Evolutionary conservation across 257 asterid species (phyloP).

Genomic region (Nicotiana tabacum): DNA sequence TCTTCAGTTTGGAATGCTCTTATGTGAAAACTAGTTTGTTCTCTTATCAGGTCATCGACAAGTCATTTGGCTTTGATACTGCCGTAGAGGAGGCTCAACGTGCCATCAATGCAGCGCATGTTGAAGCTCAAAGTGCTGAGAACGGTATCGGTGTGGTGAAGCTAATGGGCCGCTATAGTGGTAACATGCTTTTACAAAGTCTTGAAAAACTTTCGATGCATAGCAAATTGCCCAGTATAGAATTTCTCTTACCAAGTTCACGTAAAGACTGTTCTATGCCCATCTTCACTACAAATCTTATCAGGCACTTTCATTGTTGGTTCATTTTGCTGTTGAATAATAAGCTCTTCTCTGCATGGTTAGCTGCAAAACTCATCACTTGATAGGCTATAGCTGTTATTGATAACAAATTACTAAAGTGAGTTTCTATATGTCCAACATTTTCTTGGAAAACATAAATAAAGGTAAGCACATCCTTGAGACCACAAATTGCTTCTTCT

Average conservation of each 20-base stretch:
- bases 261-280: not conserved
- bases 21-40: conserved; percentile 2
- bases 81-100: conserved; percentile 97
- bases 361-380: not conserved
- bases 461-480: not conserved
- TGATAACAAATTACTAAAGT: not conserved
- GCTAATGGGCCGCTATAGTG: conserved; percentile 92
- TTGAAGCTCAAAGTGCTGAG: conserved; percentile 90
- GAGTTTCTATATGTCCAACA: not conserved
- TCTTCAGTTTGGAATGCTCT: conserved; percentile 1
- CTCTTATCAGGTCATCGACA: conserved; percentile 70
- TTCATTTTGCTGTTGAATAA: not conserved
- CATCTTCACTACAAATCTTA: not conserved
- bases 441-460: not conserved
- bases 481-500: not conserved
- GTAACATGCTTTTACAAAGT: conserved; percentile 34
- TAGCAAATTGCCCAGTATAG: not conserved
- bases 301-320: not conserved
- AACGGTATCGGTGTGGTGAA: conserved; percentile 92
- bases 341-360: not conserved
- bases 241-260: not conserved
- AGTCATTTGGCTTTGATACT: conserved; percentile 89
- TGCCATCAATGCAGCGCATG: conserved; percentile 96
- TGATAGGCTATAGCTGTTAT: not conserved
- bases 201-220: not conserved